These are phyloP conservation scores for Parathielavia appendiculata DNA, from an alignment of 495 filamentous ascomycete species.

Conservation along the genomic window DNA sequence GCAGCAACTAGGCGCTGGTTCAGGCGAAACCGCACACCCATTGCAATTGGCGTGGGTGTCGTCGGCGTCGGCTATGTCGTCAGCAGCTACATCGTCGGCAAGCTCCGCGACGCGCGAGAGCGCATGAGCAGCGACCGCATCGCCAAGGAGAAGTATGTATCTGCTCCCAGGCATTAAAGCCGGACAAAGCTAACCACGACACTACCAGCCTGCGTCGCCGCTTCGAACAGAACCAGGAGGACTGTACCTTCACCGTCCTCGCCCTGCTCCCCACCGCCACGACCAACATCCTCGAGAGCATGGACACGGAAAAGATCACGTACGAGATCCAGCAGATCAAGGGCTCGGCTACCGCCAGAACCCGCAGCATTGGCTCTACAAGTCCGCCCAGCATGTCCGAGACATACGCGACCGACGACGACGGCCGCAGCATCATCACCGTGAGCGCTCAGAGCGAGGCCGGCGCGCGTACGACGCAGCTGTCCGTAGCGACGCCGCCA, in stretches of 20 bases:
- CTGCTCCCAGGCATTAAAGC: neutral
- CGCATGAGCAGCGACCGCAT: slow-evolving; percentile 94
- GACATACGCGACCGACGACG: slow-evolving; percentile 60
- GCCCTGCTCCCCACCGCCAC: slow-evolving; percentile 89
- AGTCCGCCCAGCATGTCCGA: slow-evolving; percentile 66
- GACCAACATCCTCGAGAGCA: slow-evolving; percentile 76
- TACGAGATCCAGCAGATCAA: slow-evolving; percentile 93
- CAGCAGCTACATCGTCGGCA: slow-evolving; percentile 82
- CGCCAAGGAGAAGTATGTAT: slow-evolving; percentile 84
- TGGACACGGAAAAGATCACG: slow-evolving; percentile 85
- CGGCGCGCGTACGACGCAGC: slow-evolving; percentile 73
- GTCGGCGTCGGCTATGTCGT: slow-evolving; percentile 88
- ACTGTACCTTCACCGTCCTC: slow-evolving; percentile 96
- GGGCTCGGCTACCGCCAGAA: slow-evolving; percentile 60
- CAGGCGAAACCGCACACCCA: slow-evolving; percentile 79
- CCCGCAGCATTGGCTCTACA: slow-evolving; percentile 55
- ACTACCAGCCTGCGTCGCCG: slow-evolving; percentile 72
- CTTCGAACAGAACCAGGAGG: slow-evolving; percentile 98
- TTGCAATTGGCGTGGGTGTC: slow-evolving; percentile 81
- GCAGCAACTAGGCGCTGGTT: slow-evolving; percentile 80
- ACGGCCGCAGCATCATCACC: slow-evolving; percentile 69
- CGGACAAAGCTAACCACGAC: slow-evolving; percentile 15
- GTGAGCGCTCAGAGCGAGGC: slow-evolving; percentile 64
- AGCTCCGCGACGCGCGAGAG: slow-evolving; percentile 86
- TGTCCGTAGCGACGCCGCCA: slow-evolving; percentile 45